phyloP scores from a whole-genome alignment of 2,329 filamentous ascomycete species.

The Bipolaris victoriae region DNA sequence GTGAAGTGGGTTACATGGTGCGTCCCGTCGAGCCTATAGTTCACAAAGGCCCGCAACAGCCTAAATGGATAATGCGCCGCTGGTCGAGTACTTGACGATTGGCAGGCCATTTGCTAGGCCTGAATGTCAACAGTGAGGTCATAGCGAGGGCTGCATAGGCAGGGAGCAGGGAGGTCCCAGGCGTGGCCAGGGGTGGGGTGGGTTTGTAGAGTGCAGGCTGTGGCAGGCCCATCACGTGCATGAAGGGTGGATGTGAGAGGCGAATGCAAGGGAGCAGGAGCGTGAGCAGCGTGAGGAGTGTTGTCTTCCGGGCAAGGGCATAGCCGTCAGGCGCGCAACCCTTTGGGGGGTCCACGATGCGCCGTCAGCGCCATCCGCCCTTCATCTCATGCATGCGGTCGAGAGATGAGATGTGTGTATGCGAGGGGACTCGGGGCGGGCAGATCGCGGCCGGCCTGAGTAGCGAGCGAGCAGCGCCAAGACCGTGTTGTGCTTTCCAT shows the following conservation, averaged over 20 bases:
- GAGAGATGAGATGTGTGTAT: conserved; percentile 34
- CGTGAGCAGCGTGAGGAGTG: background rate
- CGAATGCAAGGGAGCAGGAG: background rate
- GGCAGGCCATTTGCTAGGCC: conserved; percentile 25
- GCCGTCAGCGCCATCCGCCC: conserved; percentile 20
- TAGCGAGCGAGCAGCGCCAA: conserved; percentile 30
- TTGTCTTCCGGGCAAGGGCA: conserved; percentile 8
- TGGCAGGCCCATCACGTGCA: conserved; percentile 23
- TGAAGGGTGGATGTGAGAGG: conserved; percentile 3
- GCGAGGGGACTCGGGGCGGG: conserved; percentile 32
- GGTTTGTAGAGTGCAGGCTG: background rate
- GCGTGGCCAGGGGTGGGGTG: conserved; percentile 8
- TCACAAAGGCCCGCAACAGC: conserved; percentile 25
- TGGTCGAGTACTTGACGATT: conserved; percentile 37
- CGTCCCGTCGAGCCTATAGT: conserved; percentile 27
- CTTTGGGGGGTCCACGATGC: conserved; percentile 12
- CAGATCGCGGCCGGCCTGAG: conserved; percentile 34
- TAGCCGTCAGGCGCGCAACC: conserved; percentile 8
- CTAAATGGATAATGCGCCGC: conserved; percentile 40
- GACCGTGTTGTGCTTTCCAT: conserved; percentile 6
- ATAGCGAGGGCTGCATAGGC: conserved; percentile 18
- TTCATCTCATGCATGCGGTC: conserved; percentile 32
- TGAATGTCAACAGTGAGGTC: conserved; percentile 22
- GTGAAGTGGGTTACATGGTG: conserved; percentile 28
- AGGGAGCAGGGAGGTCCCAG: conserved; percentile 26